Conservation (phyloP, 768 basidiomycete genomes). For the Xerocomellus chrysenteron region DNA sequence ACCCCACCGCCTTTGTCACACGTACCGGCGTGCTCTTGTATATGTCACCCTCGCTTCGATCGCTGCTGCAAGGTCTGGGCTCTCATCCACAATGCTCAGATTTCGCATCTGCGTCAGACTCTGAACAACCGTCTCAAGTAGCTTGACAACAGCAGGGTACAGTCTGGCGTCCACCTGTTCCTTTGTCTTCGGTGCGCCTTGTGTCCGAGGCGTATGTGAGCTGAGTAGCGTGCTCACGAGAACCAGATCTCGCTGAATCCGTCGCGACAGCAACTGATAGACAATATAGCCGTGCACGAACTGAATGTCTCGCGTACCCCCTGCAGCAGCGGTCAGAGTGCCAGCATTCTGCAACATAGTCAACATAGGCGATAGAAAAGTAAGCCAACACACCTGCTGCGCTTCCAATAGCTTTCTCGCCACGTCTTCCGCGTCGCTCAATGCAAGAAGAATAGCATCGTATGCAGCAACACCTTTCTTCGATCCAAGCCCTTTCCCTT, state of each 20-base stretch:
- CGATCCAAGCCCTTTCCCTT: constrained; percentile 43
- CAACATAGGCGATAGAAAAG: neutral
- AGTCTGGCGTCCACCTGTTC: constrained; percentile 65
- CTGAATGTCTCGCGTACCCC: constrained; percentile 66
- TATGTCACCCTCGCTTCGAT: constrained; percentile 75
- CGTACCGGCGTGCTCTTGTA: constrained; percentile 71
- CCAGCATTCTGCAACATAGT: constrained; percentile 39
- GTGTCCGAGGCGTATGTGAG: constrained; percentile 37
- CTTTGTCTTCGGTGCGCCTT: constrained; percentile 30
- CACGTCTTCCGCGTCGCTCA: constrained; percentile 89
- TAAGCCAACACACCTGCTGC: constrained; percentile 60
- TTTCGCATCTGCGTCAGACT: constrained; percentile 81
- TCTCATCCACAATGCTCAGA: constrained; percentile 84
- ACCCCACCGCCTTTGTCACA: constrained; percentile 3
- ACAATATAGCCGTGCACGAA: constrained; percentile 87
- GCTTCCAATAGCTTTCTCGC: constrained; percentile 77
- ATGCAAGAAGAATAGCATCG: constrained; percentile 76
- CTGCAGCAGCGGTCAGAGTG: constrained; percentile 36
- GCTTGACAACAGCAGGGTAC: constrained; percentile 86
- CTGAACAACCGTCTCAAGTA: constrained; percentile 83
- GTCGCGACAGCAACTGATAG: constrained; percentile 82
- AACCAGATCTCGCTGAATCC: constrained; percentile 86
- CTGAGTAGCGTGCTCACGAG: constrained; percentile 65
- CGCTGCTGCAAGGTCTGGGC: constrained; percentile 74
- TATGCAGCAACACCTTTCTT: constrained; percentile 84